phyloP scores from a whole-genome alignment of 2,329 filamentous ascomycete genomes.

The Aciculosporium take region DNA sequence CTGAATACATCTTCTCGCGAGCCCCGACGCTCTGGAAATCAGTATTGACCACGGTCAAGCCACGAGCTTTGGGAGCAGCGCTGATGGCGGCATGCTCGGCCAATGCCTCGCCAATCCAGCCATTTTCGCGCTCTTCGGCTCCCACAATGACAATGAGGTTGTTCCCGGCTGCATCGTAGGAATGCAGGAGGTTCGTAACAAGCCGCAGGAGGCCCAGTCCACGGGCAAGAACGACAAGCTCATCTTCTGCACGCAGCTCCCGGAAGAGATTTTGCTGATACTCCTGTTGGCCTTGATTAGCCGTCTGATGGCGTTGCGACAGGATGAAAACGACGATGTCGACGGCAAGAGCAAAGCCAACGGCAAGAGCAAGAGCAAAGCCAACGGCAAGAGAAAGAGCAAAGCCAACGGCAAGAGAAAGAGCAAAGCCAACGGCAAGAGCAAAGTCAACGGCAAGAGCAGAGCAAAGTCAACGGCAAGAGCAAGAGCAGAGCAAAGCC shows the following conservation, averaged over 20 bases:
- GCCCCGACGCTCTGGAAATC: slow-evolving; percentile 78
- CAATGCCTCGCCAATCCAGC: slow-evolving; percentile 90
- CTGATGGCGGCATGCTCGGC: slow-evolving; percentile 92
- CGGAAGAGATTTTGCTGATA: slow-evolving; percentile 95
- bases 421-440: neutral
- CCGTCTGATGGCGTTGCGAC: neutral
- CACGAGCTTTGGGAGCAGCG: slow-evolving; percentile 65
- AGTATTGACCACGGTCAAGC: slow-evolving; percentile 84
- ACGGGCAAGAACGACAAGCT: slow-evolving; percentile 79
- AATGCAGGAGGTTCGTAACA: slow-evolving; percentile 90
- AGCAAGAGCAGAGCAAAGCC: slow-evolving; percentile 30
- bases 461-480: neutral
- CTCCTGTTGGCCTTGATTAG: slow-evolving; percentile 32
- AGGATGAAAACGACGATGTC: neutral
- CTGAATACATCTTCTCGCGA: slow-evolving; percentile 80
- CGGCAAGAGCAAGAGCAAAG: no score
- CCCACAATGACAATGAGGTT: slow-evolving; percentile 83
- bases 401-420: slow-evolving; percentile 46
- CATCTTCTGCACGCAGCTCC: slow-evolving; percentile 79
- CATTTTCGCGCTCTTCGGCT: slow-evolving; percentile 84
- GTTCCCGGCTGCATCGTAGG: slow-evolving; percentile 90
- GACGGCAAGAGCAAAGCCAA: neutral
- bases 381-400: neutral
- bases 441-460: neutral
- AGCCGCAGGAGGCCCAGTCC: slow-evolving; percentile 85